Base-by-base conservation (phyloP, 2,329 filamentous ascomycete genomes). In the Magnaporthiopsis poae region DNA sequence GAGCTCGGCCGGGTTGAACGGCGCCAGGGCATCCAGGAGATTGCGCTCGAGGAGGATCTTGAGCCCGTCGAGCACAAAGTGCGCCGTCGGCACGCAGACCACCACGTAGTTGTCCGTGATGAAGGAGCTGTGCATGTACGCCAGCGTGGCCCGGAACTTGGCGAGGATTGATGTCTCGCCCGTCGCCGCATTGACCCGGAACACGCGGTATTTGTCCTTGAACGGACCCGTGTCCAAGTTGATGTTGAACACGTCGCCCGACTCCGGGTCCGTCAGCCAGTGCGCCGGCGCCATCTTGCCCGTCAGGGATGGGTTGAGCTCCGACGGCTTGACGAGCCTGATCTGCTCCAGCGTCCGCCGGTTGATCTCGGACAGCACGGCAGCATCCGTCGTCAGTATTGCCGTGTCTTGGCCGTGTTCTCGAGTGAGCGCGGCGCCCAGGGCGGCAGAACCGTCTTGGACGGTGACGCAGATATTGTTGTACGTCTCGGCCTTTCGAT, bases 61-160 rank as follows among this genome's bases (percentile, higher is more conserved):
- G 1, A 88, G 68, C 0, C 90, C 91, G 13, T 77, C 78, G 70
- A 77, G 80, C 1, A 78, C 81, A 60, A 87, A 81, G 69, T 88
- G 86, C 0, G 88, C 82, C 21, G 86, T 86, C 71, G 90, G 92
- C 0, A 95, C 77, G 72, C 89, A 92, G 5, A 96, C 78, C 0
- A 95, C 78, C 1, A 93, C 85, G 72, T 88, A 90, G 71, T 87
- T 85, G 18, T 85, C 78, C 0, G 90, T 89, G 35, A 96, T 76
- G 71, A 92, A 91, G 71, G 94, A 83, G 12, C 90, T 94, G 77
- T 96, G 92, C n/a, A 96, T 85, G 71, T 95, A 96, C 2, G 77
- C 77, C 46, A 71, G 68, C n/a, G 67, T 69, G 2, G 39, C 27
- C 25, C 8, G 9, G 63, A 64, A 64, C 27, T 31, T 86, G 1